A percentile compares a stretch with the other conserved stretches of the same genome.
Conservation (phyloP, 2,329 filamentous ascomycete species). For the Zasmidium cellare region DNA sequence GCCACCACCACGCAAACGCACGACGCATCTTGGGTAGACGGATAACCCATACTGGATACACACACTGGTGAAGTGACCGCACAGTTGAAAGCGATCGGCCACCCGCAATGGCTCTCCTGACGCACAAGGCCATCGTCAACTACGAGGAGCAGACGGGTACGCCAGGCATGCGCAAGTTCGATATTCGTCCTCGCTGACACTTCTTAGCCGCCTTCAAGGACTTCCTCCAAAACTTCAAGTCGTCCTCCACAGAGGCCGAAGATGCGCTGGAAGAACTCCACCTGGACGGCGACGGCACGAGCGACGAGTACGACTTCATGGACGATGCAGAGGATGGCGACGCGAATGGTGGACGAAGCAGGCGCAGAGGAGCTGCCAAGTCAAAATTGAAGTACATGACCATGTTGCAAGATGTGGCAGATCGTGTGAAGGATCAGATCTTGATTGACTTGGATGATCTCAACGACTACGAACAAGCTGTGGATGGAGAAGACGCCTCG, state of each 20-base stretch:
- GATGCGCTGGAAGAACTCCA: constrained; percentile 82
- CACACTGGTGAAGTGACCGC: background rate
- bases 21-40: background rate
- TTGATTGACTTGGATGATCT: constrained; percentile 89
- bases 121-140: constrained; percentile 75
- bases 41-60: background rate
- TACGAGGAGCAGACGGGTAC: constrained; percentile 83
- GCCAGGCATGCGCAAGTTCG: constrained; percentile 33
- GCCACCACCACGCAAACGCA: background rate
- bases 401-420: constrained; percentile 81
- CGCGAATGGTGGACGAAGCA: constrained; percentile 34
- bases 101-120: constrained; percentile 76
- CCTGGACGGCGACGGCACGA: constrained; percentile 81
- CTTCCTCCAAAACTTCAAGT: constrained; percentile 88
- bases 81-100: background rate
- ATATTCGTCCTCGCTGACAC: constrained; percentile 33
- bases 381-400: constrained; percentile 83
- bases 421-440: constrained; percentile 75
- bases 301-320: constrained; percentile 92
- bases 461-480: constrained; percentile 73
- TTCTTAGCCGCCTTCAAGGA: constrained; percentile 74
- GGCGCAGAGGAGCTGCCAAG: constrained; percentile 42
- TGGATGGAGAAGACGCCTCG: constrained; percentile 56
- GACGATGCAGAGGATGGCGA: constrained; percentile 64
- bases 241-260: constrained; percentile 68